Evolutionary conservation across 2,329 filamentous ascomycete species (phyloP), one percentile per base, ranked within the genome.

Genomic region (Alternaria arborescens): DNA sequence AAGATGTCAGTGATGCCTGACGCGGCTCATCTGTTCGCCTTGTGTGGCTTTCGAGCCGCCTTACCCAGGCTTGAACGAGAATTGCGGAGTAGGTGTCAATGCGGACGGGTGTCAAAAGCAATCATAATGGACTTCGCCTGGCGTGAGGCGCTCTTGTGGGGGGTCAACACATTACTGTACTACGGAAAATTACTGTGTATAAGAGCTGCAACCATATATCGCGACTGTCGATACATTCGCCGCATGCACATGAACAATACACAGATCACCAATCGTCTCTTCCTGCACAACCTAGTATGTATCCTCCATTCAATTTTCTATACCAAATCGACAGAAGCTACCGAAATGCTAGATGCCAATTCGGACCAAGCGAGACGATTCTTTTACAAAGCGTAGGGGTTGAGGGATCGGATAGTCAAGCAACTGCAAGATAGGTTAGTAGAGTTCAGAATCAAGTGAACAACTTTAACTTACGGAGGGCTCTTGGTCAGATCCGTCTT

Each of bases 401-500:
- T 94, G 72, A 93, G 82, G 40, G 91, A 93, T 64, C 91, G 89
- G 74, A 93, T 93, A n/a, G 91, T 93, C 79, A 94, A 80, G 83
- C 91, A 94, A 71, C 91, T 93, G 69, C 22, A 32, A 53, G 11
- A 51, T 55, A 59, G 40, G 60, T 76, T 58, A 75, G 69, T 55
- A 55, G 8, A 47, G 38, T 47, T 44, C 52, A 51, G 58, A 18
- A 30, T 16, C 24, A 12, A 36, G 47, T 14, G 24, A 10, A 42
- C 11, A 32, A 38, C 12, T 46, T 61, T 10, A 64, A 94, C 95
- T 89, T 91, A 99, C 94, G 95, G 95, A 82, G 95, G 95, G 83
- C 94, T 98, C 91, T 99, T 99, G 82, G 86, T 92, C 74, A 99
- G 87, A 82, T 99, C 95, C 68, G 95, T 98, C 89, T 97, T 98